Evolutionary conservation across 1,139 yeast species (phyloP), one percentile per base, ranked within the genome.

Genomic region (Saccharomycopsis phalli): DNA sequence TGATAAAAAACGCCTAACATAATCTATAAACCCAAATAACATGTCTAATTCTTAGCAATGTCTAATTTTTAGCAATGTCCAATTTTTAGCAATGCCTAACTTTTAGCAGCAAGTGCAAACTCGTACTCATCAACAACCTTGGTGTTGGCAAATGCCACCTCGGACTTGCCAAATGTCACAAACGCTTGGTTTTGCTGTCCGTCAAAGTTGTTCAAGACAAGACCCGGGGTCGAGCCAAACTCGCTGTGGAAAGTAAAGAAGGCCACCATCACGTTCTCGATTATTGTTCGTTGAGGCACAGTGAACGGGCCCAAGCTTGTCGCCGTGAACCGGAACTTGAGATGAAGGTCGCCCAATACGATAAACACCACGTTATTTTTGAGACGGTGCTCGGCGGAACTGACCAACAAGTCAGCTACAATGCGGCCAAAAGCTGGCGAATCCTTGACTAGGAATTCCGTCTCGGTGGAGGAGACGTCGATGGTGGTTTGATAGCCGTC

Each of bases 171-270:
- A 32, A 44, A 44, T 16, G 41, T 41, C n/a, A 44, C 17, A 26
- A 36, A 38, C 4, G 43, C 47, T 22, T 42, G 25, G 41, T 35
- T 38, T 4, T 36, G 36, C 17, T 30, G 22, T 11, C 47, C 47
- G 32, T 44, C 46, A 22, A 44, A 41, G 37, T 44, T 38, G 23
- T 38, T 29, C 11, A 44, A 33, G 27, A 33, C 27, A 11, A 44
- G 14, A 6, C 41, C 46, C 26, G 46, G 46, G n/a, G 38, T 29
- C 8, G 45, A 37, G 14, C 38, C 42, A 28, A 28, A 44, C 6
- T 38, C 36, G 4, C 34, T 30, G 18, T 44, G 43, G 11, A 30
- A 17, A 16, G 28, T 26, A 34, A 44, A 26, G 13, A 44, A 42
- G 8, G 25, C 8, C 6, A 19, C 27, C 17, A 44, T 30, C 17